Conservation (phyloP, 768 basidiomycete species). For the Lyophyllum semitale region DNA sequence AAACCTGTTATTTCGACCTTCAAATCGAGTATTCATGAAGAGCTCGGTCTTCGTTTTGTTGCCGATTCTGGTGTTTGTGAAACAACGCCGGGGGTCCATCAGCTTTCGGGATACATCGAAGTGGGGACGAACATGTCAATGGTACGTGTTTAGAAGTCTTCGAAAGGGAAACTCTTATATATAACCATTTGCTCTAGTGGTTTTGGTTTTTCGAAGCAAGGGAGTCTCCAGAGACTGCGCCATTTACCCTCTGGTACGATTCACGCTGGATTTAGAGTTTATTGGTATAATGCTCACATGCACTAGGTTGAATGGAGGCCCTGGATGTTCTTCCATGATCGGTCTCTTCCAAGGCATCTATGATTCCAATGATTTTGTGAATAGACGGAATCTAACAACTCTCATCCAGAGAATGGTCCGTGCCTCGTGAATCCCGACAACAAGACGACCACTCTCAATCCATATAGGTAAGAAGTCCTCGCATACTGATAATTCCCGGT, state of each 20-base stretch:
- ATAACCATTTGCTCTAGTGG: conserved; percentile 43
- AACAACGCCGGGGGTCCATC: conserved; percentile 59
- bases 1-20: conserved; percentile 40
- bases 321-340: conserved; percentile 65
- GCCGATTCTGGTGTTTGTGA: conserved; percentile 65
- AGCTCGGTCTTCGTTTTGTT: conserved; percentile 46
- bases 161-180: background rate
- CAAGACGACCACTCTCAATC: conserved; percentile 54
- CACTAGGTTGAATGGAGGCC: conserved; percentile 57
- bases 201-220: conserved; percentile 78
- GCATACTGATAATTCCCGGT: background rate
- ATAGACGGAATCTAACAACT: background rate
- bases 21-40: conserved; percentile 20
- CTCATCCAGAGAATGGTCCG: conserved; percentile 57
- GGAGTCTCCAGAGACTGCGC: conserved; percentile 57
- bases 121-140: conserved; percentile 59
- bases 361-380: background rate
- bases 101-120: conserved; percentile 65
- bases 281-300: background rate
- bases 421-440: conserved; percentile 60
- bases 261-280: background rate
- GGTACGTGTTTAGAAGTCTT: conserved; percentile 33
- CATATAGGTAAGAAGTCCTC: conserved; percentile 46
- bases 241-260: conserved; percentile 62
- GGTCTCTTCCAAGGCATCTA: conserved; percentile 64